Evolutionary conservation across 495 filamentous ascomycete genomes (phyloP).

Genomic region (Bathelium albidoporum): DNA sequence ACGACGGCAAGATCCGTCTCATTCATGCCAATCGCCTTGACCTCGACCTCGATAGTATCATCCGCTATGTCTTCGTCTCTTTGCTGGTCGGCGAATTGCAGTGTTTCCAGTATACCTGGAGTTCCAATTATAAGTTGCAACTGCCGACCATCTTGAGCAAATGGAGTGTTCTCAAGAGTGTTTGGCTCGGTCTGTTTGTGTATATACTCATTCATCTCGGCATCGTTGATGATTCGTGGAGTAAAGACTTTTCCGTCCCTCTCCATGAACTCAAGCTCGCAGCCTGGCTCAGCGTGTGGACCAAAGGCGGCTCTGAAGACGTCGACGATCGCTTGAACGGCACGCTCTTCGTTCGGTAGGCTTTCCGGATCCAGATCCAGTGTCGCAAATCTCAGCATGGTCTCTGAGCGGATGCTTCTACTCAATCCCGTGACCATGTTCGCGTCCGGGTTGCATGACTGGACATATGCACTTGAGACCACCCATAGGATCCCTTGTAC

Average conservation of each 20-base stretch:
- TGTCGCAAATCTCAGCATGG: background rate
- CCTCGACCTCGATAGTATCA: conserved; percentile 6
- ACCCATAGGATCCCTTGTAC: background rate
- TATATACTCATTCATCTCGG: background rate
- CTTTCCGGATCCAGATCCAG: background rate
- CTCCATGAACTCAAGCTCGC: background rate
- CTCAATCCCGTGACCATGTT: background rate
- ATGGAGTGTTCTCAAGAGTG: background rate
- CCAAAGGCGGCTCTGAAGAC: background rate
- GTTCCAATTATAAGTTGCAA: background rate
- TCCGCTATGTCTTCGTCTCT: background rate
- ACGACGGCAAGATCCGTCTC: background rate
- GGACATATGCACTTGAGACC: background rate
- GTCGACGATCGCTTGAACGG: background rate
- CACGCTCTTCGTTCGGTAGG: background rate
- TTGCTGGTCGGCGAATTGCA: conserved; percentile 1
- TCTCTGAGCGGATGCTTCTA: background rate
- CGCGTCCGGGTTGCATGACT: background rate
- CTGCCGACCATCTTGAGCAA: background rate
- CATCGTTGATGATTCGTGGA: background rate
- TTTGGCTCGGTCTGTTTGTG: background rate
- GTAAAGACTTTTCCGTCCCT: background rate
- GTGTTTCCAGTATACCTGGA: conserved; percentile 6
- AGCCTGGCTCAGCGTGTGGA: background rate
- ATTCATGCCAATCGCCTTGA: conserved; percentile 5